A percentile compares a stretch with the other conserved stretches of the same genome.
Evolutionary conservation across 805 yeast species (phyloP).

Genomic region (Zygotorulaspora danielsina): DNA sequence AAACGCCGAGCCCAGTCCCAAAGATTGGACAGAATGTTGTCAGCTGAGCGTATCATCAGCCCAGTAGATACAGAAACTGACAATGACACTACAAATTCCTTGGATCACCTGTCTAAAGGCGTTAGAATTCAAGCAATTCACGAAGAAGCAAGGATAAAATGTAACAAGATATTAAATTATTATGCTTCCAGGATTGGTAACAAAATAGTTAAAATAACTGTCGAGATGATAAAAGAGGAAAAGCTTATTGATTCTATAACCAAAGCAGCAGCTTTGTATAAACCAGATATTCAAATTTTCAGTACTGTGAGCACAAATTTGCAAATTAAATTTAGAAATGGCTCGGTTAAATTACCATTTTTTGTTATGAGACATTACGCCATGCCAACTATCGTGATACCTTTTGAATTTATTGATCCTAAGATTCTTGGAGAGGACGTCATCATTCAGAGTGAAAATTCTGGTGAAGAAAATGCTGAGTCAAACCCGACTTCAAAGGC

Average conservation of each 20-base stretch:
- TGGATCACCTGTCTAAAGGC: conserved; percentile 11
- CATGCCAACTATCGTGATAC: conserved; percentile 30
- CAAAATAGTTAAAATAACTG: conserved; percentile 31
- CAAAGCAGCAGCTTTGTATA: conserved; percentile 25
- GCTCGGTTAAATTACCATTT: conserved; percentile 34
- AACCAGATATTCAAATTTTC: conserved; percentile 31
- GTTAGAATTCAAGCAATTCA: conserved; percentile 26
- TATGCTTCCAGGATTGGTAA: conserved; percentile 24
- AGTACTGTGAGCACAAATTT: conserved; percentile 36
- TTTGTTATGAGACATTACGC: conserved; percentile 31
- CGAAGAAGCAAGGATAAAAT: conserved; percentile 24
- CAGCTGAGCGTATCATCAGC: background rate
- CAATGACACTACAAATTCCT: conserved; percentile 2
- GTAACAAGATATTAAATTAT: conserved; percentile 25
- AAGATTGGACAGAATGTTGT: conserved; percentile 6
- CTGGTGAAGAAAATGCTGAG: background rate
- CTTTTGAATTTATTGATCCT: conserved; percentile 34
- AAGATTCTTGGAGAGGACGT: conserved; percentile 20
- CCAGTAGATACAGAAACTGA: conserved; percentile 10
- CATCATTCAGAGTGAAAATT: background rate
- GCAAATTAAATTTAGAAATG: conserved; percentile 36
- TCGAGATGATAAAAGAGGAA: conserved; percentile 31
- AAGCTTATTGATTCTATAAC: conserved; percentile 25
- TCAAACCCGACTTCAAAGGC: background rate
- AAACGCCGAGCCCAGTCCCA: conserved; percentile 5